Conservation (phyloP, 257 asterid genomes). For the Solanum neorickii region DNA sequence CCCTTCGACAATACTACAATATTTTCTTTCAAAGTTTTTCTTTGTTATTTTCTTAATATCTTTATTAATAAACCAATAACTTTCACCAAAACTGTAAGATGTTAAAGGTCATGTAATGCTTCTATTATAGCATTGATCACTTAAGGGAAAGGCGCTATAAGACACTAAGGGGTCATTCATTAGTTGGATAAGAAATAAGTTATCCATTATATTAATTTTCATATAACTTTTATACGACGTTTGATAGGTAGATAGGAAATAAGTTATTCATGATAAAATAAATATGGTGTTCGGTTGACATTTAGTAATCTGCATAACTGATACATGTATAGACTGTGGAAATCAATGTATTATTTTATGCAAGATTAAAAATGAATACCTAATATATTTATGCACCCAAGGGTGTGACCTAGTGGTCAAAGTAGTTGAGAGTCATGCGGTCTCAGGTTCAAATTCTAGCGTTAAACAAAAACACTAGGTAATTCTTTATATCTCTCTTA, state of each 20-base stretch:
- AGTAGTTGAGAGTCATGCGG: not conserved
- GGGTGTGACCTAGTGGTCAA: not conserved
- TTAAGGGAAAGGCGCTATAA: not conserved
- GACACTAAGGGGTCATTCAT: not conserved
- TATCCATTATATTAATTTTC: not conserved
- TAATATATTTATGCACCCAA: not conserved
- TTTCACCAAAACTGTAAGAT: not conserved
- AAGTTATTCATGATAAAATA: not conserved
- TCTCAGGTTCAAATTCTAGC: not conserved
- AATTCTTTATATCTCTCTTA: not conserved
- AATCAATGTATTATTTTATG: not conserved
- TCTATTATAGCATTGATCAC: not conserved
- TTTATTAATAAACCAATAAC: not conserved
- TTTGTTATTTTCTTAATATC: not conserved
- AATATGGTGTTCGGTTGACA: not conserved
- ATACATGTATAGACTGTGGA: not conserved
- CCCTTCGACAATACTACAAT: not conserved
- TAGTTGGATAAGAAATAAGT: not conserved
- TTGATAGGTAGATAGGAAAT: not conserved
- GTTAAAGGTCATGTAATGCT: not conserved
- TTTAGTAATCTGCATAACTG: not conserved
- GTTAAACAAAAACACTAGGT: not conserved
- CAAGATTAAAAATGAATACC: too few relatives aligned
- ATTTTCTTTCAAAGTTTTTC: not conserved
- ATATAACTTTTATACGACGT: not conserved